Evolutionary conservation across 768 basidiomycete species (phyloP).

Genomic region (Mycena sanguinolenta): DNA sequence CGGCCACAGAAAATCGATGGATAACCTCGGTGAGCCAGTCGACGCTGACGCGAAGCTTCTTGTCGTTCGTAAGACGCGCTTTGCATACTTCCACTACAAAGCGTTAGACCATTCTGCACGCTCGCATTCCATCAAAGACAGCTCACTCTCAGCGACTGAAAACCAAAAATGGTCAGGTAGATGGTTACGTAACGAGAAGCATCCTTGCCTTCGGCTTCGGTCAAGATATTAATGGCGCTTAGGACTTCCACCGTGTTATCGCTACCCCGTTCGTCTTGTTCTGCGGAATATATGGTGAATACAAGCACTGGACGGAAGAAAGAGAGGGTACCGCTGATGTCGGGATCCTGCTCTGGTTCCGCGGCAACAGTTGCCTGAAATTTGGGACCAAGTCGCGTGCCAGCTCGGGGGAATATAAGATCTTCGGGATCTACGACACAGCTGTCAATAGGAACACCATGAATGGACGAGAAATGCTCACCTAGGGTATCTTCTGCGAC

Average conservation of each 20-base stretch:
- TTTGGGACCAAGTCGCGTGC: slow-evolving; percentile 90
- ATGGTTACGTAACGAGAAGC: slow-evolving; percentile 37
- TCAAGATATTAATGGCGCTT: slow-evolving; percentile 73
- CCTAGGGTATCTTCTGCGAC: slow-evolving; percentile 93
- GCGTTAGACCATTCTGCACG: slow-evolving; percentile 24
- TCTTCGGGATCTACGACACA: slow-evolving; percentile 90
- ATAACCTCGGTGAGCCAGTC: slow-evolving; percentile 87
- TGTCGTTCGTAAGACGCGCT: slow-evolving; percentile 65
- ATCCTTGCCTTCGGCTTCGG: slow-evolving; percentile 75
- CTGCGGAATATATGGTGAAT: slow-evolving; percentile 46
- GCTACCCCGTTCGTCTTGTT: slow-evolving; percentile 75
- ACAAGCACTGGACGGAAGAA: background rate
- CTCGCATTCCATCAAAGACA: background rate
- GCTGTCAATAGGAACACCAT: slow-evolving; percentile 43
- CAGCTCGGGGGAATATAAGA: slow-evolving; percentile 94
- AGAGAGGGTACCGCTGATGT: slow-evolving; percentile 51
- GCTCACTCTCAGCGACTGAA: slow-evolving; percentile 71
- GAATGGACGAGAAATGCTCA: slow-evolving; percentile 50
- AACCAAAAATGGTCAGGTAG: slow-evolving; percentile 35
- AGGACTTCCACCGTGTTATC: slow-evolving; percentile 82
- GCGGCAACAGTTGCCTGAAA: slow-evolving; percentile 79
- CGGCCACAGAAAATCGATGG: slow-evolving; percentile 79
- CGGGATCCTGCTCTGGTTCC: slow-evolving; percentile 53
- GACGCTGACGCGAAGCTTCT: slow-evolving; percentile 68
- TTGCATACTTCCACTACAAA: slow-evolving; percentile 77